Conservation (phyloP, 2,329 filamentous ascomycete genomes). For the Colletotrichum musae region DNA sequence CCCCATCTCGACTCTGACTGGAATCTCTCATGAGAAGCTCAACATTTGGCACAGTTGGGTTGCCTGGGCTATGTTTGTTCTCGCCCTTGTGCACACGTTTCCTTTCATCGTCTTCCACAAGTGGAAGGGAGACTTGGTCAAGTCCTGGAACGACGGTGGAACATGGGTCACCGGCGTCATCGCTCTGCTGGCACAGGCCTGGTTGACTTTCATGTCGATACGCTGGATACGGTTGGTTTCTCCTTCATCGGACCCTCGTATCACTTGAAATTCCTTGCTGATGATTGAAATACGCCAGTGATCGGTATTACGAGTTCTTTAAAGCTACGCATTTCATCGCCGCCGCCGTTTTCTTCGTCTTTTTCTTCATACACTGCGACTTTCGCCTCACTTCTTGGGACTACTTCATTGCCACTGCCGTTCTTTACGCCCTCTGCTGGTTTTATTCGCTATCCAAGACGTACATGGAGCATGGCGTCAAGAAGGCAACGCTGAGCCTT, state of each 20-base stretch:
- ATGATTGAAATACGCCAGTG: conserved; percentile 50
- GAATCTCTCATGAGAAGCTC: conserved; percentile 70
- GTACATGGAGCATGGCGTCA: conserved; percentile 56
- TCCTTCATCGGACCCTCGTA: neutral
- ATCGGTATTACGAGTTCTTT: conserved; percentile 73
- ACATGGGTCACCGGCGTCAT: conserved; percentile 71
- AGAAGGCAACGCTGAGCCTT: neutral
- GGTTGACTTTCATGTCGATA: conserved; percentile 67
- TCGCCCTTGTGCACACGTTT: conserved; percentile 71
- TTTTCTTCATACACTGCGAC: conserved; percentile 74
- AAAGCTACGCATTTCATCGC: conserved; percentile 69
- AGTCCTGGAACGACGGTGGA: conserved; percentile 59
- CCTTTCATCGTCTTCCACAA: conserved; percentile 70
- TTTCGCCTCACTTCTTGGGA: conserved; percentile 70
- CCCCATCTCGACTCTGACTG: conserved; percentile 66
- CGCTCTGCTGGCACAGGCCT: conserved; percentile 67
- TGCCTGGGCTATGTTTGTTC: conserved; percentile 68
- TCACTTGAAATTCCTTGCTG: neutral
- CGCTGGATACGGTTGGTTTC: conserved; percentile 61
- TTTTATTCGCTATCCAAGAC: conserved; percentile 57
- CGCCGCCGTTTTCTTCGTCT: conserved; percentile 68
- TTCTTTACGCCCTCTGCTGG: conserved; percentile 45
- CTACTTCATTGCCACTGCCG: conserved; percentile 71
- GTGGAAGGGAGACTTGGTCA: conserved; percentile 62
- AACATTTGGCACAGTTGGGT: conserved; percentile 70